phyloP scores from a whole-genome alignment of 2,329 filamentous ascomycete species.

The Monosporascus sp. region DNA sequence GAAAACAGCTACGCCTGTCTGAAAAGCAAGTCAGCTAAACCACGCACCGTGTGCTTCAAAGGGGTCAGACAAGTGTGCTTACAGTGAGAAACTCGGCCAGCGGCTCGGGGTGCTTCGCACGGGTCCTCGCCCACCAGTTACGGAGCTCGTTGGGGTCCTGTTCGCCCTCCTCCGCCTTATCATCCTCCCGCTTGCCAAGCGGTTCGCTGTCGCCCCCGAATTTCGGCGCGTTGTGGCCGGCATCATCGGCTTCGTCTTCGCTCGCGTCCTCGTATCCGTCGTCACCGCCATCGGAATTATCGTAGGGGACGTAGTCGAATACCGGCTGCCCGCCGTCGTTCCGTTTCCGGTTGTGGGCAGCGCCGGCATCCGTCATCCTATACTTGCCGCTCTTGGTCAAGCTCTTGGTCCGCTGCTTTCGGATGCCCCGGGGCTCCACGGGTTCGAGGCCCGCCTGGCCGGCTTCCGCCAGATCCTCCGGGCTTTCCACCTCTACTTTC shows the following conservation, averaged over 20 bases:
- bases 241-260: not conserved
- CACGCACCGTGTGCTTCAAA: not conserved
- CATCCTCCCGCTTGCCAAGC: slow-evolving; percentile 14
- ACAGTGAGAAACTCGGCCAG: slow-evolving; percentile 21
- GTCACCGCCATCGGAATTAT: not conserved
- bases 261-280: not conserved
- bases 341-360: slow-evolving; percentile 1
- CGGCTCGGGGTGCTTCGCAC: slow-evolving; percentile 20
- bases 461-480: slow-evolving; percentile 1
- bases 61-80: not conserved
- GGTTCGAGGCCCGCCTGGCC: not conserved
- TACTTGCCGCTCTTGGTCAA: not conserved
- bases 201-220: slow-evolving; percentile 19
- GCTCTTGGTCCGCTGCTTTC: not conserved
- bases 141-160: slow-evolving; percentile 18
- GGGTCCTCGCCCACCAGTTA: slow-evolving; percentile 21
- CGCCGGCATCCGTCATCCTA: slow-evolving; percentile 3
- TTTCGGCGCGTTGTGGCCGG: slow-evolving; percentile 5
- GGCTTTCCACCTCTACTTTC: slow-evolving; percentile 1
- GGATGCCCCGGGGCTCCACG: not conserved
- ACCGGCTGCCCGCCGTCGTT: slow-evolving; percentile 11
- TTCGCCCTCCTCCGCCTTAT: slow-evolving; percentile 11
- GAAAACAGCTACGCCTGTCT: slow-evolving; percentile 20
- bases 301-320: slow-evolving; percentile 5
- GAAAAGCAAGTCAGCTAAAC: not conserved